Conservation (phyloP, 1,284 basidiomycete species). For the Leccinum subrobustum region DNA sequence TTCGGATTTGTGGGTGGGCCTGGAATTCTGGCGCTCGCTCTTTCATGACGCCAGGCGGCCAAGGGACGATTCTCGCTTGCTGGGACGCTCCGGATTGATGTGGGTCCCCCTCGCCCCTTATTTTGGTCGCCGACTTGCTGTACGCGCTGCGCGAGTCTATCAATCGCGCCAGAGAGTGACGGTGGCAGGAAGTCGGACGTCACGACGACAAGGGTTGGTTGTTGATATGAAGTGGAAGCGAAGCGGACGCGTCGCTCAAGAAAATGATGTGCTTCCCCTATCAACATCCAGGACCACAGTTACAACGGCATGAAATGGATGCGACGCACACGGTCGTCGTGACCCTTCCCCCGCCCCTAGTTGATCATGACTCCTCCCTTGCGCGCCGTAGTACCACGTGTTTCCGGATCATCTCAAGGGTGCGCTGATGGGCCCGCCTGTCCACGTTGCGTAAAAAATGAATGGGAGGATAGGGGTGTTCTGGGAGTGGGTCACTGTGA, state of each 20-base stretch:
- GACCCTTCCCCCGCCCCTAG: background rate
- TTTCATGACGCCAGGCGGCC: background rate
- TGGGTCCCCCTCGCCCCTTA: background rate
- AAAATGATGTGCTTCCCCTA: background rate
- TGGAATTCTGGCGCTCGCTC: background rate
- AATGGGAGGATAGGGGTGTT: background rate
- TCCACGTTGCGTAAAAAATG: background rate
- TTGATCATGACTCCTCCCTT: background rate
- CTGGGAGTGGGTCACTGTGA: background rate
- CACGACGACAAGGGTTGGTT: background rate
- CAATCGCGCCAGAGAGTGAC: background rate
- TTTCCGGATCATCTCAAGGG: background rate
- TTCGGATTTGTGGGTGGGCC: background rate
- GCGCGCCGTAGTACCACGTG: background rate
- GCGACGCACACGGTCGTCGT: background rate
- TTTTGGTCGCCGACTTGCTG: background rate
- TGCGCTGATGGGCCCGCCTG: background rate
- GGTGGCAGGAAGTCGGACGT: background rate
- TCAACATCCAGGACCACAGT: background rate
- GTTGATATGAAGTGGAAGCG: background rate
- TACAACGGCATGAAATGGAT: background rate
- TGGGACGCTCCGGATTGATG: background rate
- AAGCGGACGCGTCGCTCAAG: background rate
- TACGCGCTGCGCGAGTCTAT: background rate
- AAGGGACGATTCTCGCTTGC: background rate